These are phyloP conservation scores for Melampsora americana DNA, from an alignment of 1,284 basidiomycete species.

Conservation along the genomic window DNA sequence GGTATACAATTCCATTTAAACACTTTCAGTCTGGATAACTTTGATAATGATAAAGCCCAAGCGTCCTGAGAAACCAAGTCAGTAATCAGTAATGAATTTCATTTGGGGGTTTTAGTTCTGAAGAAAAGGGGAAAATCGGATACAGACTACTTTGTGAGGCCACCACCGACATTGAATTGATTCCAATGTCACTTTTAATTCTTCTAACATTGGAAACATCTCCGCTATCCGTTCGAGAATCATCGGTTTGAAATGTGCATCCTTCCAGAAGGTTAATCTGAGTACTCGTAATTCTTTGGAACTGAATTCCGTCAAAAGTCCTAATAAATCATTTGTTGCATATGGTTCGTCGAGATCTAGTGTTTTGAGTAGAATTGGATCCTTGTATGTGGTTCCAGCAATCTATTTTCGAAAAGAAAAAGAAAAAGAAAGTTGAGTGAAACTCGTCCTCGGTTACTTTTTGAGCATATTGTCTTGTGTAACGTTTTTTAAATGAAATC, in stretches of 20 bases:
- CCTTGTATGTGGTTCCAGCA: not conserved
- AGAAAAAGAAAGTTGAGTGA: no score
- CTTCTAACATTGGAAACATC: slow-evolving; percentile 19
- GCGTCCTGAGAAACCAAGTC: not conserved
- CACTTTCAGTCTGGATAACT: slow-evolving; percentile 3
- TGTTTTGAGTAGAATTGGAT: not conserved
- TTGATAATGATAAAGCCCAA: slow-evolving; percentile 21
- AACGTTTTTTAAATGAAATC: not conserved
- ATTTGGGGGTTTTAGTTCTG: not conserved
- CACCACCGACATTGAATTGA: slow-evolving; percentile 20
- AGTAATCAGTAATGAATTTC: not conserved
- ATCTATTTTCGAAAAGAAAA: not conserved
- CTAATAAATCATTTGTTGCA: slow-evolving; percentile 1
- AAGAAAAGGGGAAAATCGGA: not conserved
- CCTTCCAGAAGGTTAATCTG: slow-evolving; percentile 10
- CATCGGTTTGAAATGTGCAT: slow-evolving; percentile 13
- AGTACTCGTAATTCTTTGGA: slow-evolving; percentile 2
- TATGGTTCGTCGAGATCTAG: slow-evolving; percentile 27
- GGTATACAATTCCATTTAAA: slow-evolving; percentile 28
- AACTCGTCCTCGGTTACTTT: no score
- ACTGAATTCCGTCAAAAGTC: slow-evolving; percentile 16
- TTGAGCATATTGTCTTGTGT: no score
- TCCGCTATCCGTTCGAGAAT: slow-evolving; percentile 6
- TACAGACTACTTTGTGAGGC: slow-evolving; percentile 16
- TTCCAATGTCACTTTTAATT: slow-evolving; percentile 18